phyloP scores from a whole-genome alignment of 225 moss, liverwort and hornwort genomes.

The Bryum argenteum region DNA sequence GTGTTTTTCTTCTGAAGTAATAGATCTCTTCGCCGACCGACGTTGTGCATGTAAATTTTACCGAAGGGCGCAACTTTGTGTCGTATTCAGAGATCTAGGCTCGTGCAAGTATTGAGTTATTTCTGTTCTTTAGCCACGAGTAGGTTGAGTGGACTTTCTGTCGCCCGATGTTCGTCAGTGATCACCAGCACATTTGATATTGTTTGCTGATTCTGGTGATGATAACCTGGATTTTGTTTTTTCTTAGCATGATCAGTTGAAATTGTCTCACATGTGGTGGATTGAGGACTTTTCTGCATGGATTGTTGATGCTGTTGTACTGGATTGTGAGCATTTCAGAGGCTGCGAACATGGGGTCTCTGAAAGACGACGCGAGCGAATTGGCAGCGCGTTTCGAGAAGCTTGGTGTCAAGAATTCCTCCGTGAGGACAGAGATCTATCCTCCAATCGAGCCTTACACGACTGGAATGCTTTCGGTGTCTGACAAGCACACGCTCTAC shows the following conservation, averaged over 20 bases:
- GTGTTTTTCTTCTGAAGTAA: too few species aligned
- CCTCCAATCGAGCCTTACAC: constrained; percentile 54
- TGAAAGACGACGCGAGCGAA: constrained; percentile 8
- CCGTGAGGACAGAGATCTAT: constrained; percentile 53
- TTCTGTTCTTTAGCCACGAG: background rate
- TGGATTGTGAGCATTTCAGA: constrained; percentile 30
- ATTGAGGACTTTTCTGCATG: background rate
- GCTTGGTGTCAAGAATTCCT: constrained; percentile 31
- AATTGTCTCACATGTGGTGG: too few species aligned
- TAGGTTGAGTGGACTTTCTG: too few species aligned
- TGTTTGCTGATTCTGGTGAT: background rate
- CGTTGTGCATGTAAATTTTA: background rate
- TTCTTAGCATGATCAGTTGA: background rate
- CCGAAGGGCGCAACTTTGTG: background rate
- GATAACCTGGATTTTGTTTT: background rate
- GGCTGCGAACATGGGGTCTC: constrained; percentile 34
- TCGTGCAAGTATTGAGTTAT: background rate
- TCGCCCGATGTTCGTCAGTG: too few species aligned
- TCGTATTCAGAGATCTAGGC: constrained; percentile 1
- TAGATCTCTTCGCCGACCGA: too few species aligned
- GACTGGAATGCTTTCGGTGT: constrained; percentile 70
- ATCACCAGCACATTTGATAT: background rate
- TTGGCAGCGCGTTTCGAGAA: constrained; percentile 42
- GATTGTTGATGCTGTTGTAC: background rate
- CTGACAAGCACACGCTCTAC: constrained; percentile 74